Evolutionary conservation across 169 alveolate species (phyloP), one percentile per base, ranked within the genome.

Genomic region (Pseudocohnilembus persalinus): DNA sequence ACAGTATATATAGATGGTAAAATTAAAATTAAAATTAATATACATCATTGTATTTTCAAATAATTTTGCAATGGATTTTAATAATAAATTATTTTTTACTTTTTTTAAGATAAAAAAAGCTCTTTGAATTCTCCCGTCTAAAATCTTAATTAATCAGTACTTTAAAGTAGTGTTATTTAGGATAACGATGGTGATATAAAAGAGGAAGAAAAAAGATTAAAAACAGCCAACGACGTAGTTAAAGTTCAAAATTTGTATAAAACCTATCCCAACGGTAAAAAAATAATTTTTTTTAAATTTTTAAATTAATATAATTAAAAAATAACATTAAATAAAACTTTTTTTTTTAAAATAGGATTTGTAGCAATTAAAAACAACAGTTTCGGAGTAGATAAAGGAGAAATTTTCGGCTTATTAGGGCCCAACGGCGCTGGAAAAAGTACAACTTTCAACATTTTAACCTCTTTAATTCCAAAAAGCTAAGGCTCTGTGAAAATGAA

Each of bases 371-470:
- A 89, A 75, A 85, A 89, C 35, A 88, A 93, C 74, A 91, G 93
- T 28, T 84, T 94, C 31, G 83, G 93, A 73, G 92, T 92, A 35
- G 88, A 92, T 34, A 91, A 94, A 68, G 96, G 96, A 34, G 95
- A 97, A 85, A 90, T 97, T 27, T 96, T 95, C 83, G 98, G 99
- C 24, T 82, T 97, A 24, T 86, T 97, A 64, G 98, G 98, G 0
- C 97, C 97, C 26, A 96, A 96, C 86, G 98, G 98, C 29, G 91
- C 90, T 31, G 92, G 92, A 28, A 91, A 86, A 88, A 82, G 89
- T 29, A 87, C 90, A 76, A 91, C 88, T 31, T 81, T 89, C 77
- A 85, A 82, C 73, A 83, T 85, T 28, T 77, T 88, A 35, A 88
- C 92, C 4, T 91, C 88, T 68, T 86, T 85, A 80, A 33, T 82